A percentile compares a stretch with the other conserved stretches of the same genome.
These are phyloP conservation scores for Carnegiea gigantea DNA, from an alignment of 179 eudicot genomes.

Conservation along the genomic window DNA sequence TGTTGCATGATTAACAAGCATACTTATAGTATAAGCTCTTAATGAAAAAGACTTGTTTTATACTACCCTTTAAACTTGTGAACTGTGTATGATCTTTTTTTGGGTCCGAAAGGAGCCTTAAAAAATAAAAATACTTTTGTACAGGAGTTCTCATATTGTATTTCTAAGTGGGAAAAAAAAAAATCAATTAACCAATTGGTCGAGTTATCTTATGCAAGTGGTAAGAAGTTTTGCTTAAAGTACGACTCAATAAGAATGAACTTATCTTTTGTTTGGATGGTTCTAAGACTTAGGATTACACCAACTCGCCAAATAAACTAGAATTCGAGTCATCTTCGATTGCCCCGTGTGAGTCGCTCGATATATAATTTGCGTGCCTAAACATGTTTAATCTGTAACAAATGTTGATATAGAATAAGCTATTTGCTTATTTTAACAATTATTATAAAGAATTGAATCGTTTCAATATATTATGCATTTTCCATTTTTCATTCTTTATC, in stretches of 20 bases:
- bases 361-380: neutral
- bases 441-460: no score
- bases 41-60: neutral
- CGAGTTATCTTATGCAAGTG: neutral
- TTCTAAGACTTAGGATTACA: neutral
- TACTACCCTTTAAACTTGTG: neutral
- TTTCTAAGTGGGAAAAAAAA: no score
- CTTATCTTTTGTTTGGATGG: no score
- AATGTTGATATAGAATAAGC: neutral
- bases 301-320: neutral
- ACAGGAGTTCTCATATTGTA: no score
- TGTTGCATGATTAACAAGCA: conserved; percentile 3
- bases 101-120: no score
- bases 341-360: neutral
- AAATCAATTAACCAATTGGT: no score
- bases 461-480: no score
- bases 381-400: neutral
- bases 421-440: no score
- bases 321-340: neutral
- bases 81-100: no score
- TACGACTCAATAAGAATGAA: no score
- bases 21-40: neutral
- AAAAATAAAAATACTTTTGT: no score
- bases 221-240: neutral
- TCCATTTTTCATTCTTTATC: neutral